These are phyloP conservation scores for Penicillium sp. DNA, from an alignment of 2,329 filamentous ascomycete species.

Conservation along the genomic window DNA sequence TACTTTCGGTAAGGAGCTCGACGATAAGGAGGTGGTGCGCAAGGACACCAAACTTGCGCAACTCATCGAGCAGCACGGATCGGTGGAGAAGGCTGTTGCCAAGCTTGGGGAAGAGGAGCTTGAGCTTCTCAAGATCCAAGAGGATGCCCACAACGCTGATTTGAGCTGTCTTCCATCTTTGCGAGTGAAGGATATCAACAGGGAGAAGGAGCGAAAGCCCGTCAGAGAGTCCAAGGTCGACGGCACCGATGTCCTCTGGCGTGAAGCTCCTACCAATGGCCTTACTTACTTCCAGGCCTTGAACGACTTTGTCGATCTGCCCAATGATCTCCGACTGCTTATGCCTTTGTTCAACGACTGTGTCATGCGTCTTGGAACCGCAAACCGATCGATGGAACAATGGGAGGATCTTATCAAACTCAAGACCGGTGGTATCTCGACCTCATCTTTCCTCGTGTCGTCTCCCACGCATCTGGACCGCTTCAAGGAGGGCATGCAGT, in stretches of 20 bases:
- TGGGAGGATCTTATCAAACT: constrained; percentile 95
- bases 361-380: constrained; percentile 90
- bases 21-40: constrained; percentile 73
- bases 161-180: constrained; percentile 86
- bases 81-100: constrained; percentile 69
- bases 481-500: constrained; percentile 77
- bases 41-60: constrained; percentile 74
- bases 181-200: constrained; percentile 84
- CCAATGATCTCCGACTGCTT: constrained; percentile 79
- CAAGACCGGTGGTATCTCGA: constrained; percentile 87
- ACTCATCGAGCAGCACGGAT: constrained; percentile 67
- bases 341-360: constrained; percentile 89
- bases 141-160: constrained; percentile 80
- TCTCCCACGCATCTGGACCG: constrained; percentile 71
- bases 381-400: constrained; percentile 85
- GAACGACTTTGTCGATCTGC: constrained; percentile 75
- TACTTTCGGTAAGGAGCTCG: constrained; percentile 72
- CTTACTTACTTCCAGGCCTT: constrained; percentile 94
- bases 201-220: constrained; percentile 74
- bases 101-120: constrained; percentile 77
- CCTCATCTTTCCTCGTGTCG: constrained; percentile 80
- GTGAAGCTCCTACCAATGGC: constrained; percentile 90
- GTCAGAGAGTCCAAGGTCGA: constrained; percentile 59
- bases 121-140: constrained; percentile 77
- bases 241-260: constrained; percentile 78